Evolutionary conservation across 148 eudicot genomes (phyloP).

Genomic region (Camellia granthamiana): DNA sequence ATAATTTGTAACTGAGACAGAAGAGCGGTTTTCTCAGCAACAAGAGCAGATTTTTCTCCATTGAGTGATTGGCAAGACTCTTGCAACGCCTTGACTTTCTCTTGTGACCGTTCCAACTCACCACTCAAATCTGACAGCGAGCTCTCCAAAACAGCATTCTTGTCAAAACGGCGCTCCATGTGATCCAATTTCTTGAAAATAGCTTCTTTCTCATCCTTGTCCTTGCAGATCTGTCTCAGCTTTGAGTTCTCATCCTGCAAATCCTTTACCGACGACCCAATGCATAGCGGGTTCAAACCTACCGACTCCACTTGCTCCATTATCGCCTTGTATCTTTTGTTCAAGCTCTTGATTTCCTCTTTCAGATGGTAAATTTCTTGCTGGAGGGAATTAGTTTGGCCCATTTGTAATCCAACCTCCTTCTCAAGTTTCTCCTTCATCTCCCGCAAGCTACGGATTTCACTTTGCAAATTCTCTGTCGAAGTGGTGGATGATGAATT

Average conservation of each 20-base stretch:
- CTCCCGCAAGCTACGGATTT: constrained; percentile 46
- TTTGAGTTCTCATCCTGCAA: constrained; percentile 65
- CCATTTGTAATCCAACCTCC: constrained; percentile 56
- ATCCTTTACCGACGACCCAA: constrained; percentile 42
- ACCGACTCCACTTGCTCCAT: constrained; percentile 48
- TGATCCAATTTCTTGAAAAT: constrained; percentile 45
- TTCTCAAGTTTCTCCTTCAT: constrained; percentile 74
- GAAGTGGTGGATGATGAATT: constrained; percentile 40
- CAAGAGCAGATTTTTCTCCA: constrained; percentile 59
- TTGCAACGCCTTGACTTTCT: constrained; percentile 48
- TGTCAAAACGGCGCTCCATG: constrained; percentile 49
- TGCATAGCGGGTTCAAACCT: constrained; percentile 58
- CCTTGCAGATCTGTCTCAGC: constrained; percentile 45
- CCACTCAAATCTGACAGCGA: constrained; percentile 46
- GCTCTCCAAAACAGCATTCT: constrained; percentile 39
- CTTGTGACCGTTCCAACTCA: constrained; percentile 52
- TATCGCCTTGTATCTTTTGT: constrained; percentile 46
- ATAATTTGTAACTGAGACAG: constrained; percentile 69
- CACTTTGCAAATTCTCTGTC: constrained; percentile 47
- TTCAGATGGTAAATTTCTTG: constrained; percentile 50
- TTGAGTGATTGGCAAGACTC: constrained; percentile 40
- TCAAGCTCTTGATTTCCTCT: constrained; percentile 59
- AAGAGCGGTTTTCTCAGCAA: constrained; percentile 64
- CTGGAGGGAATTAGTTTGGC: constrained; percentile 49
- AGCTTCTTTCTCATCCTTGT: constrained; percentile 46